Base-by-base conservation (phyloP, 1,139 yeast genomes). In the Kodamaea alishanica region DNA sequence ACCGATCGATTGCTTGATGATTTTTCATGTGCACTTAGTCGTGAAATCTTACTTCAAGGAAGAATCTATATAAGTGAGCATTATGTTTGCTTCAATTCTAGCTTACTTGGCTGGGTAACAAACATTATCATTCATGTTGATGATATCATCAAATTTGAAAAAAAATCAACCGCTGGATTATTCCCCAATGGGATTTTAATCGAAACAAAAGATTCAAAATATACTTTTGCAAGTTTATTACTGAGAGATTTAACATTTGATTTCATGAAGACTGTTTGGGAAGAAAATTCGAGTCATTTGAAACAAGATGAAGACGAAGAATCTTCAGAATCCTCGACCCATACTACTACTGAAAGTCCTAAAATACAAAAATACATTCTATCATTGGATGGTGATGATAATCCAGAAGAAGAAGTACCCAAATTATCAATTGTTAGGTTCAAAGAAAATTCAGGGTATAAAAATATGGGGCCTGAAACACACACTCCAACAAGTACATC, bases 31-130 rank as follows among this genome's bases (percentile, higher is more conserved):
- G 97, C 97, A 0, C 62, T 92, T 43, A 84, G 92, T 51, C 70
- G 89, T 42, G 97, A 92, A 44, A 88, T 92, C 38, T 65, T 92
- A 22, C 67, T 89, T n/a, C 98, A 94, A 52, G 99, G 99, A 6
- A 71, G 96, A 39, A 55, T 92, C 26, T 94, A 88, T 56, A 76
- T 94, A 2, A 81, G 96, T 15, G 95, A 87, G 50, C 76, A 77
- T 43, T 79, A 84, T 52, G 60, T 92, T 2, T 88, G 97, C 56
- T 94, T 94, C 67, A 84, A 88, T 53, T 87, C 97, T n/a, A 88
- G 88, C 53, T 71, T 92, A 33, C 67, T 94, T 35, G 97, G 97
- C 0, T 90, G 96, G 96, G 88, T 88, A 2, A 88, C 97, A 3
- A 86, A 77, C 48, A 61, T 90, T 31, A 77, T 84, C 6, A 75